Evolutionary conservation across 2,329 filamentous ascomycete genomes (phyloP).

Genomic region (Daldinia sp.): DNA sequence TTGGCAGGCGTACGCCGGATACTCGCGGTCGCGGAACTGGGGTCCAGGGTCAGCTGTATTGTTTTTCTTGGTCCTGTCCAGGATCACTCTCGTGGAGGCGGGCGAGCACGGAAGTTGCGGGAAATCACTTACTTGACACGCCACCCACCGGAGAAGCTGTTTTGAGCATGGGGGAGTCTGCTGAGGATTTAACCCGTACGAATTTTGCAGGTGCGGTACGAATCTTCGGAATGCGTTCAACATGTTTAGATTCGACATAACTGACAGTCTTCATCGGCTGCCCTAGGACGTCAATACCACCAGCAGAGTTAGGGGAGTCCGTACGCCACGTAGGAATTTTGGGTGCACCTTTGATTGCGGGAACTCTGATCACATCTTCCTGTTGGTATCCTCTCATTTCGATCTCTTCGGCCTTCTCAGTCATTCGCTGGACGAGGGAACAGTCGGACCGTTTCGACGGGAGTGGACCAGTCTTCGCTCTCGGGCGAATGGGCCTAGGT

Average conservation of each 20-base stretch:
- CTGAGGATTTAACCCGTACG: not conserved
- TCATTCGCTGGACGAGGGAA: constrained; percentile 29
- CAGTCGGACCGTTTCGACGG: not conserved
- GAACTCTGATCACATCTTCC: constrained; percentile 8
- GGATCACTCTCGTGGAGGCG: not conserved
- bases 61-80: not conserved
- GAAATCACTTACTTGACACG: not conserved
- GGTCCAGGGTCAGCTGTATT: not conserved
- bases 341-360: constrained; percentile 18
- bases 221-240: not conserved
- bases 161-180: not conserved
- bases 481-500: not conserved
- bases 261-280: not conserved
- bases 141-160: not conserved
- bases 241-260: not conserved
- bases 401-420: constrained; percentile 17
- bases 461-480: not conserved
- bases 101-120: not conserved
- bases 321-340: constrained; percentile 23
- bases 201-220: constrained; percentile 11
- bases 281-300: not conserved
- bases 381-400: constrained; percentile 18
- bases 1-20: not conserved
- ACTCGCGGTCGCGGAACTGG: constrained; percentile 2
- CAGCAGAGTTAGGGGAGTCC: constrained; percentile 3